Percentiles rank a stretch among this genome's conserved stretches.
phyloP scores from a whole-genome alignment of 306 rosid species.

The Geum urbanum region DNA sequence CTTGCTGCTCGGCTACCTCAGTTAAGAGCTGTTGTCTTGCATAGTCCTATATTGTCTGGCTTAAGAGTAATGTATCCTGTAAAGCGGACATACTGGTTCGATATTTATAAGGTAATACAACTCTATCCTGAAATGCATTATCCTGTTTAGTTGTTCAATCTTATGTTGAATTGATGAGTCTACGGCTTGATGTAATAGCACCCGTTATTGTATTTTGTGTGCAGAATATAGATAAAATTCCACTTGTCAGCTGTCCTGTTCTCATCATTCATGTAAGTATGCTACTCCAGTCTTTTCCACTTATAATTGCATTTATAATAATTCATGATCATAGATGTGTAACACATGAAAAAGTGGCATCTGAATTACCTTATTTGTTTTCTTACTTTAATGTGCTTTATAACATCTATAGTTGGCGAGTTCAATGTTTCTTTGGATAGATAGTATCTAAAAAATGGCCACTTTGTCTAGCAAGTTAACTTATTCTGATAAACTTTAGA shows the following conservation, averaged over 20 bases:
- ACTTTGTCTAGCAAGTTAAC: too few relatives aligned
- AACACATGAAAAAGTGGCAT: slow-evolving; percentile 1
- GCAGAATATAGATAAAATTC: slow-evolving; percentile 93
- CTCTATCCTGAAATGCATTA: not conserved
- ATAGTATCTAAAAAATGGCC: not conserved
- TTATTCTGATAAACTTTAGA: too few relatives aligned
- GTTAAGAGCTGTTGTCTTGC: slow-evolving; percentile 82
- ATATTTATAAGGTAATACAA: slow-evolving; percentile 73
- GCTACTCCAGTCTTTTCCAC: slow-evolving; percentile 18
- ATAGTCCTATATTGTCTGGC: slow-evolving; percentile 93
- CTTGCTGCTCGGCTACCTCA: slow-evolving; percentile 80
- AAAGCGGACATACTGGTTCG: slow-evolving; percentile 85
- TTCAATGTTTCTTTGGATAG: not conserved
- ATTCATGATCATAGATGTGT: not conserved
- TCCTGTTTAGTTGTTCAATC: slow-evolving; percentile 7
- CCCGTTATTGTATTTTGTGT: slow-evolving; percentile 19
- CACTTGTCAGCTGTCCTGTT: slow-evolving; percentile 76
- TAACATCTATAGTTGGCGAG: not conserved
- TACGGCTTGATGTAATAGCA: slow-evolving; percentile 13
- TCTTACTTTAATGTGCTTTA: not conserved
- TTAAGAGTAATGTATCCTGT: slow-evolving; percentile 96
- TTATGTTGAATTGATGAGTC: slow-evolving; percentile 16
- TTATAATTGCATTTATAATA: slow-evolving; percentile 3
- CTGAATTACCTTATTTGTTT: not conserved
- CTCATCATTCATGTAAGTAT: slow-evolving; percentile 88